Evolutionary conservation across 306 rosid species (phyloP).

Genomic region (Boehmeria nivea): DNA sequence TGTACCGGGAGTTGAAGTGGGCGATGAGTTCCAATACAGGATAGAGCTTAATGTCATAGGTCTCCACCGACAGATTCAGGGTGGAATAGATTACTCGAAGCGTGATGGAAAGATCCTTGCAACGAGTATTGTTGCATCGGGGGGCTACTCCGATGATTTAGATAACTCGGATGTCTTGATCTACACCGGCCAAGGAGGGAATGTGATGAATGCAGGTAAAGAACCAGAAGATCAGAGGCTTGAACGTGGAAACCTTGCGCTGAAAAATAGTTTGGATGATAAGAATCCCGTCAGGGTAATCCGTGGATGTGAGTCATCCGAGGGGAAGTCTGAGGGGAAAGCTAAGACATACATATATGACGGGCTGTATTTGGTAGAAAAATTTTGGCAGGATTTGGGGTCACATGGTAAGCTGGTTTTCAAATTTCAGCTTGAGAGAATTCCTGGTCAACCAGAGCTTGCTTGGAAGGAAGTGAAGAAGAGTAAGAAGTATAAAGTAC

Average conservation of each 20-base stretch:
- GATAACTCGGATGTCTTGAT: slow-evolving; percentile 62
- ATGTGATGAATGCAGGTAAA: slow-evolving; percentile 51
- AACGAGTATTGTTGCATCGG: slow-evolving; percentile 79
- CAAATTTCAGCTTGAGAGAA: slow-evolving; percentile 65
- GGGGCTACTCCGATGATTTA: slow-evolving; percentile 70
- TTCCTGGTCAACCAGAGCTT: slow-evolving; percentile 76
- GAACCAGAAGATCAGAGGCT: slow-evolving; percentile 97
- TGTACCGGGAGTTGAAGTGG: slow-evolving; percentile 90
- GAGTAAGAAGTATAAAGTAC: slow-evolving; percentile 55
- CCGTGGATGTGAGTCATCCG: slow-evolving; percentile 62
- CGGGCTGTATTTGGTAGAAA: slow-evolving; percentile 68
- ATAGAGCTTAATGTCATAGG: slow-evolving; percentile 76
- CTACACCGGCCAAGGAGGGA: slow-evolving; percentile 91
- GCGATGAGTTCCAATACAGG: slow-evolving; percentile 88
- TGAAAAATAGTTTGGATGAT: slow-evolving; percentile 65
- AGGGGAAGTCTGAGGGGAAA: slow-evolving; percentile 35
- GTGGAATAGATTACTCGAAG: slow-evolving; percentile 76
- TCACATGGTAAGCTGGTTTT: slow-evolving; percentile 73
- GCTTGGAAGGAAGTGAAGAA: slow-evolving; percentile 76
- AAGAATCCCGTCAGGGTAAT: slow-evolving; percentile 83
- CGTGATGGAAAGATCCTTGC: slow-evolving; percentile 54
- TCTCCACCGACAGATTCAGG: slow-evolving; percentile 67
- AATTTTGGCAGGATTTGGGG: slow-evolving; percentile 75
- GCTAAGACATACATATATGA: slow-evolving; percentile 61
- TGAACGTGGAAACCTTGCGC: slow-evolving; percentile 84